phyloP scores from a whole-genome alignment of 2,329 filamentous ascomycete species.

The Aspergillus vadensis region DNA sequence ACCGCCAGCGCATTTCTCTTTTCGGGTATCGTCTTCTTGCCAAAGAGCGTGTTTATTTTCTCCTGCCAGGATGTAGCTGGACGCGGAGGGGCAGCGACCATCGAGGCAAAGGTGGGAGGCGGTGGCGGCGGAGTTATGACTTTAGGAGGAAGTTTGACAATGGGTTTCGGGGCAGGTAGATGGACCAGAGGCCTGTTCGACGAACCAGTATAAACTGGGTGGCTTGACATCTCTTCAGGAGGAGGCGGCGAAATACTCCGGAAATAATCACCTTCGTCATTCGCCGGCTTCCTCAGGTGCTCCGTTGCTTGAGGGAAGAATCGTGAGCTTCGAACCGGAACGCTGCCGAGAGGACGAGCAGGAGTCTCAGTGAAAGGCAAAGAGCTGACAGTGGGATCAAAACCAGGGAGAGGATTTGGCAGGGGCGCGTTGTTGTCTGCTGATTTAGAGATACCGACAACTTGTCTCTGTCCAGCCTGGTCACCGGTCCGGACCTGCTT shows the following conservation, averaged over 20 bases:
- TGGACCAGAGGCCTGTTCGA: constrained; percentile 56
- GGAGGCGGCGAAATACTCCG: constrained; percentile 56
- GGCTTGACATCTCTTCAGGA: constrained; percentile 57
- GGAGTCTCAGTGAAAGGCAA: constrained; percentile 40
- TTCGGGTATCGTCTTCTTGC: constrained; percentile 57
- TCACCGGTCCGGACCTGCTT: constrained; percentile 48
- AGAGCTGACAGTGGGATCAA: constrained; percentile 41
- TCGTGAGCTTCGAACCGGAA: constrained; percentile 47
- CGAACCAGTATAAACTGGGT: constrained; percentile 59
- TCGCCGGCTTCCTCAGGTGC: constrained; percentile 34
- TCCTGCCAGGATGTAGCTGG: constrained; percentile 69
- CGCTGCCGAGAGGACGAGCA: constrained; percentile 36
- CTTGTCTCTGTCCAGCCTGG: constrained; percentile 42
- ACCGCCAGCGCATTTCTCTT: constrained; percentile 61
- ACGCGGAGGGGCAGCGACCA: constrained; percentile 43
- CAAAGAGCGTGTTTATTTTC: constrained; percentile 75
- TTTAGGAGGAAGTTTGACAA: constrained; percentile 77
- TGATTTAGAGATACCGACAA: constrained; percentile 41
- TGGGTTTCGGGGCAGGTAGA: constrained; percentile 64
- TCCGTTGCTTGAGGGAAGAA: constrained; percentile 51
- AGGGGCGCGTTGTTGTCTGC: constrained; percentile 30
- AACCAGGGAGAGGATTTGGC: constrained; percentile 35
- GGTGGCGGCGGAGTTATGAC: constrained; percentile 46
- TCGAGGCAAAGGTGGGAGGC: constrained; percentile 49
- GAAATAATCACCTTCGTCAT: constrained; percentile 35